Evolutionary conservation across 1,284 basidiomycete species (phyloP), one percentile per base, ranked within the genome.

Genomic region (Ustilago crameri): DNA sequence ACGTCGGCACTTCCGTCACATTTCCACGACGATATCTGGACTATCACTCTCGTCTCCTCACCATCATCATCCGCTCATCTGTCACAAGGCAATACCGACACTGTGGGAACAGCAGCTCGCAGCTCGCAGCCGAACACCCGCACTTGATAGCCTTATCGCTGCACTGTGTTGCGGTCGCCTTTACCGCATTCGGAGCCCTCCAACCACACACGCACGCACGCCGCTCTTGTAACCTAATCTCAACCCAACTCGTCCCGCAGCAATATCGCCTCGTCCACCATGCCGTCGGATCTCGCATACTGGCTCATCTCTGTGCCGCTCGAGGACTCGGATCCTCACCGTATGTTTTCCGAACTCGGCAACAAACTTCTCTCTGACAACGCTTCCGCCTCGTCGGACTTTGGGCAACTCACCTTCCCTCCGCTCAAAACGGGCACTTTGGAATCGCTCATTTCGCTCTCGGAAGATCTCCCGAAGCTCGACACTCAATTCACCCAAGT

Each of bases 381-480:
- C 35, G 61, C 60, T 10, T 52, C 64, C 8, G 76, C 76, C 7
- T 62, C 63, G 20, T 51, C 51, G 42, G 79, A 81, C 43, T 66
- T 81, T 27, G 81, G 76, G 32, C 71, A 73, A 49, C 65, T 83
- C 46, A 51, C 32, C 8, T 60, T 83, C 24, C 81, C 81, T 2
- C 67, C 76, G 7, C 63, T 74, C 20, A 85, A 98, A 50, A 93
- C 94, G 62, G 95, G 95, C 55, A 98, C 95, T 0, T 88, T 99
- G 24, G 95, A 95, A 68, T 88, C 89, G 26, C 89, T 99, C 60
- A 90, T 99, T 71, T 87, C 89, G 3, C 88, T 98, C 47, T 95
- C 93, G 17, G 96, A 98, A 81, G 90, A 92, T 52, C 87, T 98
- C 43, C 93, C 94, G 15, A 98, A 97, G 85, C 89, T 91, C 67